phyloP scores from a whole-genome alignment of 139 green algal genomes.

The Picochlorum sp. region DNA sequence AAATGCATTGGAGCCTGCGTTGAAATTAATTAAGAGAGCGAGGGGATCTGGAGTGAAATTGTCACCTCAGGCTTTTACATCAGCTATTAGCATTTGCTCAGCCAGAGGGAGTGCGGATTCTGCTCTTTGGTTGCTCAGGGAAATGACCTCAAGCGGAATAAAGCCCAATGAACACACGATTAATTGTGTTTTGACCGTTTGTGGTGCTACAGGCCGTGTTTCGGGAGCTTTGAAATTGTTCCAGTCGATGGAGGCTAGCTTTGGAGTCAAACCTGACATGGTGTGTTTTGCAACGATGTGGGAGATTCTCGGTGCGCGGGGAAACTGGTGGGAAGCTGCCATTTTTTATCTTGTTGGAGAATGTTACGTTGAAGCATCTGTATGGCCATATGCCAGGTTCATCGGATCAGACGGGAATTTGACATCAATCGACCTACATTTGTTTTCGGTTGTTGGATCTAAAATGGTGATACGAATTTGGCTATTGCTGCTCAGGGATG shows the following conservation, averaged over 20 bases:
- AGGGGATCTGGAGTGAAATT: conserved; percentile 2
- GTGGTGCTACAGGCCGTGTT: conserved; percentile 5
- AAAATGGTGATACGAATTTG: conserved; percentile 20
- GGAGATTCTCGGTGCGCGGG: conserved; percentile 7
- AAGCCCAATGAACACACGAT: conserved; percentile 9
- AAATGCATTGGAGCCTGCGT: conserved; percentile 8
- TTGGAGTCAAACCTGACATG: conserved; percentile 8
- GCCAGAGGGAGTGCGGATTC: neutral
- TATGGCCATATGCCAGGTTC: neutral
- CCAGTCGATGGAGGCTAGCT: neutral
- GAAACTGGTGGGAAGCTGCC: conserved; percentile 10
- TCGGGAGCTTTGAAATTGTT: conserved; percentile 13
- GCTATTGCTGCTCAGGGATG: conserved; percentile 18
- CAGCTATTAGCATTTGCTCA: neutral
- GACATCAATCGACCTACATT: conserved; percentile 19
- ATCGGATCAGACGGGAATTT: neutral
- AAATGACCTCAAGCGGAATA: conserved; percentile 23
- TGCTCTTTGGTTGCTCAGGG: conserved; percentile 12
- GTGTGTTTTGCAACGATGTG: conserved; percentile 17
- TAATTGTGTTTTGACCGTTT: conserved; percentile 5
- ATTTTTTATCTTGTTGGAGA: conserved; percentile 4
- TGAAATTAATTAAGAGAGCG: conserved; percentile 18
- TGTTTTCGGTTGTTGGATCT: conserved; percentile 6
- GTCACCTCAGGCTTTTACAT: conserved; percentile 1
- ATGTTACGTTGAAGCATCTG: neutral